Percentiles rank a stretch among this genome's conserved stretches.
Conservation (phyloP, 2,329 filamentous ascomycete species). For the Emydomyces testavorans region DNA sequence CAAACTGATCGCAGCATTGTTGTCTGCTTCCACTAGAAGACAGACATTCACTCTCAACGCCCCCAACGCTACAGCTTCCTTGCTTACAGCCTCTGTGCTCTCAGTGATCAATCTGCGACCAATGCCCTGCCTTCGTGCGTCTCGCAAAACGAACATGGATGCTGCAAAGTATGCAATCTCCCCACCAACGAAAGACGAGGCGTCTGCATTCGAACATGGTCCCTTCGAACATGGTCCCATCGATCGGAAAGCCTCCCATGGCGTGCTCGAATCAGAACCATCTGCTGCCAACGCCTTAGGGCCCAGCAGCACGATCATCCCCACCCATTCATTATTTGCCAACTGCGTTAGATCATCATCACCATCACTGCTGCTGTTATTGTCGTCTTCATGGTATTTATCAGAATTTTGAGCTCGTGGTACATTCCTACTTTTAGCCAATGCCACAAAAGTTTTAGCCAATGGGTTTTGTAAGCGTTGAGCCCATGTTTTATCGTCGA, state of each 20-base stretch:
- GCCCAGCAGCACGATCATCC: conserved; percentile 23
- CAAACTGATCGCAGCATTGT: conserved; percentile 15
- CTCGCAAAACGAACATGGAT: conserved; percentile 23
- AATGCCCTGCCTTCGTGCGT: conserved; percentile 17
- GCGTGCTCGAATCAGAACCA: conserved; percentile 5
- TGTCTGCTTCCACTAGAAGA: conserved; percentile 16
- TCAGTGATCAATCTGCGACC: conserved; percentile 19
- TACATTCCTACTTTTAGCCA: conserved; percentile 10
- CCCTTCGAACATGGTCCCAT: conserved; percentile 1
- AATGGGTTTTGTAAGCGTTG: conserved; percentile 22
- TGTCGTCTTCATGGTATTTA: not conserved
- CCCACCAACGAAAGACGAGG: conserved; percentile 10
- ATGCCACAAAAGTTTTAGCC: conserved; percentile 22
- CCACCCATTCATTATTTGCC: conserved; percentile 22
- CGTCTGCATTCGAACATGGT: not conserved
- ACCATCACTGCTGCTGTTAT: not conserved
- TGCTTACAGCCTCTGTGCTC: conserved; percentile 9
- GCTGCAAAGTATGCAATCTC: conserved; percentile 20
- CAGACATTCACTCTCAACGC: conserved; percentile 17
- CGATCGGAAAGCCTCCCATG: conserved; percentile 12
- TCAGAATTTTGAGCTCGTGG: not conserved
- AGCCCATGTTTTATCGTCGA: conserved; percentile 21
- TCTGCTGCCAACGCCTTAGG: conserved; percentile 16
- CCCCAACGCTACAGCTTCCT: conserved; percentile 11
- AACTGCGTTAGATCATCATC: conserved; percentile 11